Conservation (phyloP, 1,284 basidiomycete species). For the Ceraceosorus bombacis region DNA sequence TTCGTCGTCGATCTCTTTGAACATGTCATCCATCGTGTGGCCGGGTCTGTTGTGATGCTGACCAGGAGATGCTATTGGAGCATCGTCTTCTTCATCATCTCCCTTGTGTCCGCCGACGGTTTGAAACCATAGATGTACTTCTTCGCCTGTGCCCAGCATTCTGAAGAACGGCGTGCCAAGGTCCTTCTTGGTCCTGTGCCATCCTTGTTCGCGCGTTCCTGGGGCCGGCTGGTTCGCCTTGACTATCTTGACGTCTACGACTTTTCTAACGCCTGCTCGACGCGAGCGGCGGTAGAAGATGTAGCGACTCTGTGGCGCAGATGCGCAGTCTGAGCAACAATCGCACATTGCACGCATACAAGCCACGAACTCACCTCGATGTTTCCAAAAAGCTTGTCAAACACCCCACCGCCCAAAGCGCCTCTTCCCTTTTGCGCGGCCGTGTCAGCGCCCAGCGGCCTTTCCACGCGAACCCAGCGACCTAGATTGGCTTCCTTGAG, state of each 20-base stretch:
- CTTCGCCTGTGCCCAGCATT: conserved; percentile 15
- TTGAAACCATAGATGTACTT: conserved; percentile 29
- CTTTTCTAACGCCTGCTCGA: conserved; percentile 18
- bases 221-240: conserved; percentile 16
- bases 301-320: conserved; percentile 11
- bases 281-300: conserved; percentile 36
- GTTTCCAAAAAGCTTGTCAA: conserved; percentile 13
- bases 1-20: no score
- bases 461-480: conserved; percentile 75
- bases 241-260: conserved; percentile 32
- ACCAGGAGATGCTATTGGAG: no score
- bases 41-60: no score
- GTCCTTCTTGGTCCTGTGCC: conserved; percentile 28
- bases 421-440: conserved; percentile 33
- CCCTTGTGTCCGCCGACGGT: conserved; percentile 7
- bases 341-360: no score
- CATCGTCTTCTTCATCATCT: conserved; percentile 5
- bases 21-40: no score
- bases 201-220: conserved; percentile 19
- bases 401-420: not conserved
- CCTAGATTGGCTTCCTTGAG: conserved; percentile 71
- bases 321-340: no score
- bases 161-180: conserved; percentile 19
- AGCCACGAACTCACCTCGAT: conserved; percentile 4
- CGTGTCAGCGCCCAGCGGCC: conserved; percentile 64